Percentiles rank a stretch among this genome's conserved stretches.
Evolutionary conservation across 2,329 filamentous ascomycete species (phyloP).

Genomic region (Apiospora rasikravindrae): DNA sequence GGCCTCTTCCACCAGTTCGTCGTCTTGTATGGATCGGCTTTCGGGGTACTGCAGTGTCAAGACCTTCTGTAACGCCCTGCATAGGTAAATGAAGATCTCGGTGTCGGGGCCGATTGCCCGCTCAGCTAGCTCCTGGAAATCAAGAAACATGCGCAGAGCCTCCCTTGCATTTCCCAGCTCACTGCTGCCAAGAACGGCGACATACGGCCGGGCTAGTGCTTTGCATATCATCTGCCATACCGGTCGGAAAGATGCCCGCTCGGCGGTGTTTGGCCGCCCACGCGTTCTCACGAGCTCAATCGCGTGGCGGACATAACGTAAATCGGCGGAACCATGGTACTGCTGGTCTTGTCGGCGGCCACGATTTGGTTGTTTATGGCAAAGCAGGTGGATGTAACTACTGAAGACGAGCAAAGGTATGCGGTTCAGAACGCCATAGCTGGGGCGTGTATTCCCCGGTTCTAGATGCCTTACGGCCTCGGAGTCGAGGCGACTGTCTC

Average conservation of each 20-base stretch:
- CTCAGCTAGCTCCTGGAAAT: conserved; percentile 38
- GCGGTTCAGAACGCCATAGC: conserved; percentile 30
- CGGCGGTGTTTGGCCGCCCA: conserved; percentile 31
- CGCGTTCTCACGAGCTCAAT: conserved; percentile 40
- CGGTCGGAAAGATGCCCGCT: conserved; percentile 40
- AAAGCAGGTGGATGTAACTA: conserved; percentile 59
- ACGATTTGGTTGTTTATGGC: conserved; percentile 43
- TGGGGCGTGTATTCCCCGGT: conserved; percentile 25
- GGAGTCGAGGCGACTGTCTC: conserved; percentile 45
- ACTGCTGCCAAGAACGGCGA: conserved; percentile 36
- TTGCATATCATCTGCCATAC: conserved; percentile 51
- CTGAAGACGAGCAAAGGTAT: conserved; percentile 48
- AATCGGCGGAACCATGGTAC: conserved; percentile 28
- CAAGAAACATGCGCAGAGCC: conserved; percentile 40
- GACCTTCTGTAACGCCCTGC: conserved; percentile 41
- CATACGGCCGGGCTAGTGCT: conserved; percentile 42
- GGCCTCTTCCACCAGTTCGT: conserved; percentile 15
- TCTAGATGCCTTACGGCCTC: conserved; percentile 28
- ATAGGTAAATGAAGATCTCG: conserved; percentile 43
- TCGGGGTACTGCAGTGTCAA: conserved; percentile 20
- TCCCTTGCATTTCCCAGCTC: conserved; percentile 33
- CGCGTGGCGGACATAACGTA: conserved; percentile 40
- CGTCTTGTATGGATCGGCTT: not conserved
- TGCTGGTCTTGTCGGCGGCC: not conserved
- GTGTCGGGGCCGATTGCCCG: conserved; percentile 39